phyloP scores from a whole-genome alignment of 805 yeast species.

The Saturnispora halmiae region DNA sequence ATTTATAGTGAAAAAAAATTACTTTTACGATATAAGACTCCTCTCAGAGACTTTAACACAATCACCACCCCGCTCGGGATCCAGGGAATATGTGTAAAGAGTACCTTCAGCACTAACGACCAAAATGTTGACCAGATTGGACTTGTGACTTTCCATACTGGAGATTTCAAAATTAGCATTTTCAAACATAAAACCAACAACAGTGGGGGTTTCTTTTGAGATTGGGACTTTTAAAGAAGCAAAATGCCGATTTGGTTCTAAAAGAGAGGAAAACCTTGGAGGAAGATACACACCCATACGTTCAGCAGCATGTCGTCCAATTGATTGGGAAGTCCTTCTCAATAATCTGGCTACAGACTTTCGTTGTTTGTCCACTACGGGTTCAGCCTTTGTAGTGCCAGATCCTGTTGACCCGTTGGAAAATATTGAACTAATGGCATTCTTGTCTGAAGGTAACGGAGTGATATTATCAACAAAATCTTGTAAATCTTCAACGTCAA shows the following conservation, averaged over 20 bases:
- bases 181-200: constrained; percentile 34
- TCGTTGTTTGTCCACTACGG: constrained; percentile 61
- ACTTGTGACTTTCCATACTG: constrained; percentile 14
- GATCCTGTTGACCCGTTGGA: constrained; percentile 25
- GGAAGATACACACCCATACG: constrained; percentile 86
- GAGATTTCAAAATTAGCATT: constrained; percentile 14
- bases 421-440: constrained; percentile 15
- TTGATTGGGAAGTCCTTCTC: constrained; percentile 65
- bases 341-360: constrained; percentile 67
- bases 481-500: constrained; percentile 14
- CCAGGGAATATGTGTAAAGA: constrained; percentile 76
- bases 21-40: constrained; percentile 22
- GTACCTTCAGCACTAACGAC: constrained; percentile 85
- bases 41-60: constrained; percentile 67
- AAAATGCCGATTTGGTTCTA: constrained; percentile 90
- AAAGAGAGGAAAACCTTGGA: constrained; percentile 69
- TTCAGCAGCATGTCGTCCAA: constrained; percentile 77
- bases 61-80: constrained; percentile 89
- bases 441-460: constrained; percentile 1
- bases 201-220: constrained; percentile 36
- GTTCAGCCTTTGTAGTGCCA: constrained; percentile 37
- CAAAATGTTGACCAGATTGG: constrained; percentile 41
- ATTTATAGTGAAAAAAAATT: too few relatives aligned
- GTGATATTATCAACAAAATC: constrained; percentile 12
- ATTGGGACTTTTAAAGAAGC: constrained; percentile 55